Base-by-base conservation (phyloP, 768 basidiomycete species). In the Crepidotus variabilis region DNA sequence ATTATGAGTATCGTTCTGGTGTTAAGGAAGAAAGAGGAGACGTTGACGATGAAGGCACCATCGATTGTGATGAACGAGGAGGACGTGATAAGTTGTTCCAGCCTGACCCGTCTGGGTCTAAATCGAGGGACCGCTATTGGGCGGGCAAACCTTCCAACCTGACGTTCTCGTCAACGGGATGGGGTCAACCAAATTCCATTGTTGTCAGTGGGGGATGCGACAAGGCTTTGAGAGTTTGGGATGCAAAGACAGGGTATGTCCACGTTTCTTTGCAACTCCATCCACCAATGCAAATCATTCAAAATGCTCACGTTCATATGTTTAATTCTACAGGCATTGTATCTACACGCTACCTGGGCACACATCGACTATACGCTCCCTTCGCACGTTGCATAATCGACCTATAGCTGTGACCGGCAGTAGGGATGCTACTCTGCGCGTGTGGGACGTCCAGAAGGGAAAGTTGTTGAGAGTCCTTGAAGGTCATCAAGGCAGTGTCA, bases 141-240 rank as follows among this genome's bases (percentile, higher is more conserved):
- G 45, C 50, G 22, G 57, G 54, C 2, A 57, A 49, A 35, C 55
- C 60, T 34, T 28, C 56, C 47, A 57, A 80, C 56, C 72, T 76
- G 14, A 84, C 86, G 58, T 82, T 84, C 52, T 81, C 90, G 1
- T 87, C 89, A 0, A 79, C 84, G 52, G 96, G 96, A 0, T 98
- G 93, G 92, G 94, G 95, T 0, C 91, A 95, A 66, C 83, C 85
- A 1, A 83, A 84, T 50, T 76, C 92, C 6, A 74, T 97, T 5
- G 84, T 96, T 18, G 88, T 98, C 21, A 94, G 89, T 57, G 95
- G 92, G 1, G 95, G 94, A 4, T 97, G 96, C 64, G 96, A 99
- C 66, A 88, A 94, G 62, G 82, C 84, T 47, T 73, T 99, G n/a
- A 78, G 88, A 34, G 92, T 99, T 0, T 98, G 95, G 95, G 93